Base-by-base conservation (phyloP, 257 asterid genomes). In the Jaltomata sinuosa region DNA sequence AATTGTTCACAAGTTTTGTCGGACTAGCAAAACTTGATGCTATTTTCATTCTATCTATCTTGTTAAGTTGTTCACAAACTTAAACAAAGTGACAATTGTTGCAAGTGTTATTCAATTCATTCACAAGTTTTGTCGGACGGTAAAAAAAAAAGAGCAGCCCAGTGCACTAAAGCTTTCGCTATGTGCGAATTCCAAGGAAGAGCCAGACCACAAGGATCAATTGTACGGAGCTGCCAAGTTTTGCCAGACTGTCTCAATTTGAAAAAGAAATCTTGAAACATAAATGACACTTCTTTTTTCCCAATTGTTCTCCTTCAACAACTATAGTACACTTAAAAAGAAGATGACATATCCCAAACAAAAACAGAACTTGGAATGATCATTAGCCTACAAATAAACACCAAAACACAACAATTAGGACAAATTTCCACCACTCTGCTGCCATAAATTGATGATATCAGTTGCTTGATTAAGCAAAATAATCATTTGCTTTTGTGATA, bases 401-500 rank as follows among this genome's bases (percentile, higher is more conserved):
- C 16, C 81, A 47, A 49, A 76, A 29, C 25, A 42, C 38, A 53
- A 42, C 38, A 53, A 47, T 27, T 77, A 86, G 38, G 93, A 85
- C 83, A 88, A 85, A 80, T 81, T 86, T 85, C 90, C 93, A 76
- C 93, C 93, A 88, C 89, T 90, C 55, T 90, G 92, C 84, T 90
- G 93, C 93, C 93, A 90, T 59, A 90, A 85, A 57, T 90, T 90
- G 77, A 90, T 90, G 16, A 90, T 90, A 87, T 90, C 93, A 79
- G 93, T 90, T 6, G 93, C 91, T 61, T 90, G 93, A 88, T 90
- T 90, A 27, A 90, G 89, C 52, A 90, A 89, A 64, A 90, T 90
- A 76, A 90, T 90, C 91, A 90, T 90, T 62, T 90, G 89, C 83
- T 90, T 90, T 80, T 90, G 93, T 62, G 93, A 88, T 40, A 90